A percentile compares a stretch with the other conserved stretches of the same genome.
Evolutionary conservation across 768 basidiomycete genomes (phyloP).

Genomic region (Hygrocybe coccinea): DNA sequence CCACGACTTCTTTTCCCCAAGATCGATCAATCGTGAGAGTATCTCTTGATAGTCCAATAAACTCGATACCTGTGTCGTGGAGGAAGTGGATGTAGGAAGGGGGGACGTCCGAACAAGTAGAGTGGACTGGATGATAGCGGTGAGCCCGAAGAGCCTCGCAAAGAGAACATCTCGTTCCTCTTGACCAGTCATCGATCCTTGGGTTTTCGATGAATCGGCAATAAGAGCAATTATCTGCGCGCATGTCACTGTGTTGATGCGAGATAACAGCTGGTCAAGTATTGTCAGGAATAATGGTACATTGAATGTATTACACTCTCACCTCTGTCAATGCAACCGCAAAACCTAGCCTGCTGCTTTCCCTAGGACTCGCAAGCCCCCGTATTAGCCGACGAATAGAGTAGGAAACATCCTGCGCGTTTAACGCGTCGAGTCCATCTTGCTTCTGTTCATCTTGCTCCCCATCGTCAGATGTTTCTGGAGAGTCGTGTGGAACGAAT

Average conservation of each 20-base stretch:
- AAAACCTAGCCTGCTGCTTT: constrained; percentile 91
- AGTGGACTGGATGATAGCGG: constrained; percentile 79
- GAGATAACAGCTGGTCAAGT: constrained; percentile 63
- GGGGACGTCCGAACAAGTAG: constrained; percentile 62
- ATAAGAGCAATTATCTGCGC: constrained; percentile 73
- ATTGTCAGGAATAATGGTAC: constrained; percentile 7
- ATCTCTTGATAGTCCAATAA: constrained; percentile 54
- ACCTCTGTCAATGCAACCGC: constrained; percentile 96
- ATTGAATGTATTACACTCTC: constrained; percentile 19
- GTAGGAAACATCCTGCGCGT: constrained; percentile 90
- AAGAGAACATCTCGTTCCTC: constrained; percentile 93
- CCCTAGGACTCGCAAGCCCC: constrained; percentile 86
- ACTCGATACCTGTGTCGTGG: constrained; percentile 51
- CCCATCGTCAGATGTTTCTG: constrained; percentile 44
- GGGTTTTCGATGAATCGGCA: constrained; percentile 61
- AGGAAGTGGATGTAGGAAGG: constrained; percentile 49
- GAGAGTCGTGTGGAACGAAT: constrained; percentile 36
- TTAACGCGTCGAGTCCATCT: constrained; percentile 57
- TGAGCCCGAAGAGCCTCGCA: constrained; percentile 86
- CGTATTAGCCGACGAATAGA: constrained; percentile 82
- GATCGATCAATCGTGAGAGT: constrained; percentile 52
- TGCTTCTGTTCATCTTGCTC: constrained; percentile 39
- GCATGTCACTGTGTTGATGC: constrained; percentile 73
- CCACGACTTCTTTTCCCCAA: constrained; percentile 87
- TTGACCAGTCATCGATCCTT: constrained; percentile 77